phyloP scores from a whole-genome alignment of 768 basidiomycete genomes.

The Artomyces pyxidatus region DNA sequence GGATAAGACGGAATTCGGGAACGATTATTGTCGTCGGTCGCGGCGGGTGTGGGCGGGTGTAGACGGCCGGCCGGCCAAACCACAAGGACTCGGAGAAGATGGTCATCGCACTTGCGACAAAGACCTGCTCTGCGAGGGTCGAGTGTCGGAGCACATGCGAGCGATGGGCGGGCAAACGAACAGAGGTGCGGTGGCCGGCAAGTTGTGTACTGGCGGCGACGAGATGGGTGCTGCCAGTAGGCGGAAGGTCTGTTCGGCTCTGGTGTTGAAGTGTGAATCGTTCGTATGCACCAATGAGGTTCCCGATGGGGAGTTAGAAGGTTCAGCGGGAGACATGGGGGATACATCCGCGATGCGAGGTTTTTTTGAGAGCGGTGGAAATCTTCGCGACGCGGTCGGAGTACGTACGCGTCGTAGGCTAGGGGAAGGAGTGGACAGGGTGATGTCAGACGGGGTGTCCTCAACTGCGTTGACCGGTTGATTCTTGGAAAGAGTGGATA shows the following conservation, averaged over 20 bases:
- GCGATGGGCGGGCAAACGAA: too few relatives aligned
- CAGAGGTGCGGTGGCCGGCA: background rate
- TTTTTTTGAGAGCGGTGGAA: too few relatives aligned
- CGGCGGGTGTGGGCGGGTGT: slow-evolving; percentile 22
- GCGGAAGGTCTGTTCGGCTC: background rate
- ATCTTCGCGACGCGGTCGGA: too few relatives aligned
- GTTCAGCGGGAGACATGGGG: too few relatives aligned
- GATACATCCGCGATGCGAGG: too few relatives aligned
- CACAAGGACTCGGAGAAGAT: slow-evolving; percentile 8
- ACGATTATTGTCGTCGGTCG: slow-evolving; percentile 22
- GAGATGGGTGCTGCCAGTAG: background rate
- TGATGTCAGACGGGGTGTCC: background rate
- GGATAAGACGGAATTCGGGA: slow-evolving; percentile 27
- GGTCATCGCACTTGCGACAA: background rate
- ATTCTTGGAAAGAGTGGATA: background rate
- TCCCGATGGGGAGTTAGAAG: too few relatives aligned
- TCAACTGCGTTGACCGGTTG: background rate
- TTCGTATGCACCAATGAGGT: too few relatives aligned
- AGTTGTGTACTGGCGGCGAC: background rate
- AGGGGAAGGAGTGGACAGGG: background rate
- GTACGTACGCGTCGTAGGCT: background rate
- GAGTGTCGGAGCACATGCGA: background rate
- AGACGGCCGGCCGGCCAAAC: slow-evolving; percentile 9
- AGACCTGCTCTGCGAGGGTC: slow-evolving; percentile 13
- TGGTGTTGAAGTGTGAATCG: too few relatives aligned